These are phyloP conservation scores for Penicillium herquei DNA, from an alignment of 495 filamentous ascomycete species.

Conservation along the genomic window DNA sequence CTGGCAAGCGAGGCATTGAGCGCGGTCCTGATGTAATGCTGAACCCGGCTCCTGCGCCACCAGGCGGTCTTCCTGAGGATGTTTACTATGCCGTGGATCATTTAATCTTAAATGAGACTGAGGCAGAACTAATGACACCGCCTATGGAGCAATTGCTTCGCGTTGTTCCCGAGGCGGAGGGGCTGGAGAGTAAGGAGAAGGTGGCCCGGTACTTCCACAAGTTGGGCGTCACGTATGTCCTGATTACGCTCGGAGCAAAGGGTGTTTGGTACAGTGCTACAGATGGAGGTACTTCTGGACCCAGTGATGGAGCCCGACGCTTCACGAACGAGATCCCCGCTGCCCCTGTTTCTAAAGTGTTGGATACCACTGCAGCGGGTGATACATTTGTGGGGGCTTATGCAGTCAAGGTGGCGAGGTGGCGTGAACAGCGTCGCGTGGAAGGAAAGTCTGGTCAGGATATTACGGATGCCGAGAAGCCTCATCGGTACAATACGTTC, in stretches of 20 bases:
- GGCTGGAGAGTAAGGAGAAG: conserved; percentile 47
- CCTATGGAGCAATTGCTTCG: conserved; percentile 32
- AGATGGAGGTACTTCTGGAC: conserved; percentile 39
- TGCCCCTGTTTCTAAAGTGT: conserved; percentile 62
- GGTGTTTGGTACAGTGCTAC: conserved; percentile 62
- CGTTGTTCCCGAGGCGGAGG: conserved; percentile 38
- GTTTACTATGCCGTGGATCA: conserved; percentile 70
- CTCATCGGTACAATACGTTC: conserved; percentile 42
- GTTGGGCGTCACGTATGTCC: conserved; percentile 69
- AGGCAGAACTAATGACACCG: conserved; percentile 69
- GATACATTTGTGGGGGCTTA: conserved; percentile 94
- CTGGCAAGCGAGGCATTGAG: conserved; percentile 45
- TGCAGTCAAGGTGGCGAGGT: conserved; percentile 60
- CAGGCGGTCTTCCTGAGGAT: conserved; percentile 58
- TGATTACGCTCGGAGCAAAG: conserved; percentile 79
- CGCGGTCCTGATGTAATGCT: conserved; percentile 59
- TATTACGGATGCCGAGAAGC: conserved; percentile 41
- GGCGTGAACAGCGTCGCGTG: conserved; percentile 36
- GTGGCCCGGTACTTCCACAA: conserved; percentile 59
- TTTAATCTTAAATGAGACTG: conserved; percentile 87
- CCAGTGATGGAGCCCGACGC: conserved; percentile 30
- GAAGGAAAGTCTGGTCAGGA: conserved; percentile 36
- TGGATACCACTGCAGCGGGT: conserved; percentile 93
- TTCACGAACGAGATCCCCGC: conserved; percentile 48
- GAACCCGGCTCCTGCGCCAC: conserved; percentile 82